Conservation (phyloP, 208 protist species). For the Wallacemonas sp. region DNA sequence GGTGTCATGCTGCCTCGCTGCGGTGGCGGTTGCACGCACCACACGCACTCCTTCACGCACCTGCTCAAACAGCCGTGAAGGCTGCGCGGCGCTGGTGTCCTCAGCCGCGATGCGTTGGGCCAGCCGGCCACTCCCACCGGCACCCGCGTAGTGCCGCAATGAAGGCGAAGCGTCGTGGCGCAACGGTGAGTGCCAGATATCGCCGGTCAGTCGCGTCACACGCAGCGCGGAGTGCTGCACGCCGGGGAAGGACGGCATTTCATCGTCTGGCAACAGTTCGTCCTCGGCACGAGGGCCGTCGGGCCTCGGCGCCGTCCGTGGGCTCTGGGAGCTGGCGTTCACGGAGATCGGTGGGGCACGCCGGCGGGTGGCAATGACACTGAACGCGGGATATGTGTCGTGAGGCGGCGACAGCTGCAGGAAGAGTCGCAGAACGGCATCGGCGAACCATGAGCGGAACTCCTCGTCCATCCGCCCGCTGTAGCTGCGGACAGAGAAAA, state of each 20-base stretch:
- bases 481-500: slow-evolving; percentile 2
- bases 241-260: slow-evolving; percentile 1
- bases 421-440: not conserved
- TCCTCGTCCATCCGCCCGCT: slow-evolving; percentile 1
- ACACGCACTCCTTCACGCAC: not conserved
- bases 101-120: too few relatives aligned
- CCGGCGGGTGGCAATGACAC: not conserved
- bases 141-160: too few relatives aligned
- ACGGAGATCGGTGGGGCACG: not conserved
- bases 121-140: too few relatives aligned
- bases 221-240: slow-evolving; percentile 1
- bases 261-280: too few relatives aligned
- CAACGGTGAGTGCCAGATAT: not conserved
- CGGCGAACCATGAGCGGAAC: slow-evolving; percentile 1
- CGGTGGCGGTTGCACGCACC: not conserved
- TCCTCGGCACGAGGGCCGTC: too few relatives aligned
- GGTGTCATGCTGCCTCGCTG: too few relatives aligned
- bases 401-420: not conserved
- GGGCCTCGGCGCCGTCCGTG: too few relatives aligned
- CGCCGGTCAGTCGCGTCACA: slow-evolving; percentile 2
- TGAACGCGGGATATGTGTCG: not conserved
- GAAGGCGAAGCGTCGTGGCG: not conserved
- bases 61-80: too few relatives aligned
- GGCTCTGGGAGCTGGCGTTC: too few relatives aligned
- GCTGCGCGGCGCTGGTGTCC: too few relatives aligned